phyloP scores from a whole-genome alignment of 2,329 filamentous ascomycete species.

The Apiospora sp. region DNA sequence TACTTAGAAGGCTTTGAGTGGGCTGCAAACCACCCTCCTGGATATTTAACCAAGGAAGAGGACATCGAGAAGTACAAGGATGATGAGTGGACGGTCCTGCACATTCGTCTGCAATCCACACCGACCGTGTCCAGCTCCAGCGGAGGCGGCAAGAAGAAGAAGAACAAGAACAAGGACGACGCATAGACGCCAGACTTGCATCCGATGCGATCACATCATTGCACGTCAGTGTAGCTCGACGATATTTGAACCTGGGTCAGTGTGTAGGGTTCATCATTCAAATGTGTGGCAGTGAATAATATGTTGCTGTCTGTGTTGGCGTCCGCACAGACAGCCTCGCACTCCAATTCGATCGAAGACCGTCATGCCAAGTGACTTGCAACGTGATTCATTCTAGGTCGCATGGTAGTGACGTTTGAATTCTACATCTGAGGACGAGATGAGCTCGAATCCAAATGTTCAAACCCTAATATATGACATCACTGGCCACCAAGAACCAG shows the following conservation, averaged over 20 bases:
- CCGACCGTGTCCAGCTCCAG: conserved; percentile 49
- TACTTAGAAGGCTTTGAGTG: conserved; percentile 96
- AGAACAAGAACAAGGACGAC: conserved; percentile 58
- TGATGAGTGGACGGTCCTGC: conserved; percentile 85
- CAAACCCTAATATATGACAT: neutral
- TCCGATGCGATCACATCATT: neutral
- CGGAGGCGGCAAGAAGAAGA: conserved; percentile 73
- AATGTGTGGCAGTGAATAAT: neutral
- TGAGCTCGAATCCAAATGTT: neutral
- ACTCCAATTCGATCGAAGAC: neutral
- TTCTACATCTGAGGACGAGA: neutral
- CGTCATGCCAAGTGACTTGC: neutral
- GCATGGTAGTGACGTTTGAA: neutral
- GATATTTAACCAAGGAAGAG: conserved; percentile 34
- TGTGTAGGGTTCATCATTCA: conserved; percentile 6
- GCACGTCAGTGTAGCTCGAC: neutral
- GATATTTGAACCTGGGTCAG: neutral
- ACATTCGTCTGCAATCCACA: conserved; percentile 79
- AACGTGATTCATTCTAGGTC: neutral
- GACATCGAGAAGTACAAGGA: conserved; percentile 66
- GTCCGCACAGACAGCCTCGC: neutral
- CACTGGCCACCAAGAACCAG: neutral
- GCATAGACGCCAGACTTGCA: conserved; percentile 9
- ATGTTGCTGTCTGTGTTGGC: neutral
- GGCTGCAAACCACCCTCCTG: conserved; percentile 49